Percentiles rank a stretch among this genome's conserved stretches.
Conservation (phyloP, 2,329 filamentous ascomycete species). For the Pseudogymnoascus sp. region DNA sequence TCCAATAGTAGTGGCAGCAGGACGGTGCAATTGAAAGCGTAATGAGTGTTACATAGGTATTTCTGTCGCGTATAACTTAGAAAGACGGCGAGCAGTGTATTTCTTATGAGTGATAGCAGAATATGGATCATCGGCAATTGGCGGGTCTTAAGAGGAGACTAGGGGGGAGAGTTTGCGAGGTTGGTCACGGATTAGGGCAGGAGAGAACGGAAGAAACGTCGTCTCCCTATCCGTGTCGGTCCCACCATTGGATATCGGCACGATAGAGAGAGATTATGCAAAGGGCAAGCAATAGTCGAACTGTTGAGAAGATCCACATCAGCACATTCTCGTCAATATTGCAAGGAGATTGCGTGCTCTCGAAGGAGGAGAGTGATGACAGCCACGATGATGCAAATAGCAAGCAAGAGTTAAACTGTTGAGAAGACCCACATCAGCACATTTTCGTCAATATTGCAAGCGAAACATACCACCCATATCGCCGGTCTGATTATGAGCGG, state of each 20-base stretch:
- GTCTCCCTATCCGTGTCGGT: not conserved
- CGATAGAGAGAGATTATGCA: not conserved
- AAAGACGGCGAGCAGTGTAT: too few species aligned
- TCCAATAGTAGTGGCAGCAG: too few species aligned
- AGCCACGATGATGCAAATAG: not conserved
- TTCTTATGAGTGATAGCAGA: not conserved
- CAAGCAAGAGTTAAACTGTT: not conserved
- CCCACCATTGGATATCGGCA: not conserved
- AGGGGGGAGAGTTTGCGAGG: not conserved
- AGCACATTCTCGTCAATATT: not conserved
- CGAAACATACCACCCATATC: not conserved
- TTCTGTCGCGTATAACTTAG: too few species aligned
- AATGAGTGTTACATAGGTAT: too few species aligned
- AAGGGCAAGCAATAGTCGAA: not conserved
- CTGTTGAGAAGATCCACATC: not conserved
- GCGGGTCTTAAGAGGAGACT: not conserved
- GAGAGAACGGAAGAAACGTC: not conserved
- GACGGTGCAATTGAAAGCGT: too few species aligned
- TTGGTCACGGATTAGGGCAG: not conserved
- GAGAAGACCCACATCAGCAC: not conserved
- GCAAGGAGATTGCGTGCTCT: not conserved
- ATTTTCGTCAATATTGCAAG: not conserved
- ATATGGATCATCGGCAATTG: not conserved
- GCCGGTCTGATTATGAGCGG: not conserved
- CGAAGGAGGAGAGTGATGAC: not conserved